Evolutionary conservation across 495 filamentous ascomycete species (phyloP), one percentile per base, ranked within the genome.

Genomic region (Alectoria sarmentosa): DNA sequence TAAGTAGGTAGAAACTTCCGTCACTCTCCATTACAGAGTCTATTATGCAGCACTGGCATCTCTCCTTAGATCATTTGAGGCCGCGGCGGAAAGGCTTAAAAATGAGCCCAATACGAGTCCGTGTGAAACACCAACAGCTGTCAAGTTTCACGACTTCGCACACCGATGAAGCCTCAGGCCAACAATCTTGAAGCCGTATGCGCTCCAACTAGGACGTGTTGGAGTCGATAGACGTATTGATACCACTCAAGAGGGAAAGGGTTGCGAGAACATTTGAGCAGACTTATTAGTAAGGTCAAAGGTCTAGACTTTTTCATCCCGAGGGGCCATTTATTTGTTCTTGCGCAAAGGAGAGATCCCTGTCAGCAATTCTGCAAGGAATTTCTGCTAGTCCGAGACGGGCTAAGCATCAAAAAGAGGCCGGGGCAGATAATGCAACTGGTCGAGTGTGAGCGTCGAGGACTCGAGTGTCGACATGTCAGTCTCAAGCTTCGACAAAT

Each of bases 331-430:
- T 26, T 6, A 41, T 41, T n/a, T 30, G 5, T 19, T 32, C 7
- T 55, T 34, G 52, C 52, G 52, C 52, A 54, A 55, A 55, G 34
- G 17, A 32, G 52, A 21, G 52, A 55, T 30, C 52, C 52, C 52
- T 55, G 52, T 55, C 30, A 8, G 49, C 48, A 52, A 13, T 30
- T 15, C 49, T 55, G 52, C 52, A 55, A 55, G 52, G 28, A 21
- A 34, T 34, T 4, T 15, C 9, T 55, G 0, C 26, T 55, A 55
- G 15, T 15, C 52, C 17, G 1, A 34, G 7, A 55, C 30, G 10
- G 52, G 52, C 34, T 55, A n/a, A n/a, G n/a, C n/a, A 55, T 1
- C 6, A 17, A 14, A 21, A 3, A 55, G 30, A 21, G 17, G 34
- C 52, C 30, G 17, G 52, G 52, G 52, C 5, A 55, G 28, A 55